Evolutionary conservation across 495 filamentous ascomycete genomes (phyloP), one percentile per base, ranked within the genome.

Genomic region (Trichoderma erinaceum): DNA sequence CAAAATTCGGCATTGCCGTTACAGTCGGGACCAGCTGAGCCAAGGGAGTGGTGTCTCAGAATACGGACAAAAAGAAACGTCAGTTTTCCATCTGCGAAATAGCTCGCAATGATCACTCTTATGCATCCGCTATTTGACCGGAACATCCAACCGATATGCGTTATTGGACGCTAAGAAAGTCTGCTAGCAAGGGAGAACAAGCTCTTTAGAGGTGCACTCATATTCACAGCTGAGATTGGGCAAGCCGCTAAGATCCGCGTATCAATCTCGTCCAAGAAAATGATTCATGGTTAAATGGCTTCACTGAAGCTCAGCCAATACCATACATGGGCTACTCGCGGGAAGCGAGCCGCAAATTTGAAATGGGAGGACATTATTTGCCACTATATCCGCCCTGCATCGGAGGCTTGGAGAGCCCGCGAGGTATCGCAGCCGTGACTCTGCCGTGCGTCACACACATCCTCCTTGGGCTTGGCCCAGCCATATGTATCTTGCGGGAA

Each of bases 1-100:
- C 23, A 32, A 1, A 61, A 61, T 13, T 21, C 11, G 23, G n/a
- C 23, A 58, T 27, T 12, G 10, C 50, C 50, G n/a, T 27, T 27
- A 21, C n/a, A 23, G 16, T 61, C 21, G 50, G n/a, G 21, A 29
- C 25, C 23, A 21, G 56, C 56, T 61, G 23, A 61, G 23, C 27
- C 23, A 61, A 61, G 56, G 56, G 56, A 61, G 56, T 25, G 29
- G 29, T 61, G 56, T 61, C 27, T 61, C 56, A 61, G 56, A 32
- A 18, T 15, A 16, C 29, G 8, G 56, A 32, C 27, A 32, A 61
- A 29, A 32, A 61, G 56, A 61, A 61, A 32, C 16, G 23, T 16
- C 25, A 32, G 25, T 4, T 27, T 61, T 61, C 11, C 56, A 13
- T 32, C 56, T 11, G 12, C 25, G 2, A 25, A 16, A 23, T 32